phyloP scores from a whole-genome alignment of 2,329 filamentous ascomycete genomes.

The Clonostachys rhizophaga region DNA sequence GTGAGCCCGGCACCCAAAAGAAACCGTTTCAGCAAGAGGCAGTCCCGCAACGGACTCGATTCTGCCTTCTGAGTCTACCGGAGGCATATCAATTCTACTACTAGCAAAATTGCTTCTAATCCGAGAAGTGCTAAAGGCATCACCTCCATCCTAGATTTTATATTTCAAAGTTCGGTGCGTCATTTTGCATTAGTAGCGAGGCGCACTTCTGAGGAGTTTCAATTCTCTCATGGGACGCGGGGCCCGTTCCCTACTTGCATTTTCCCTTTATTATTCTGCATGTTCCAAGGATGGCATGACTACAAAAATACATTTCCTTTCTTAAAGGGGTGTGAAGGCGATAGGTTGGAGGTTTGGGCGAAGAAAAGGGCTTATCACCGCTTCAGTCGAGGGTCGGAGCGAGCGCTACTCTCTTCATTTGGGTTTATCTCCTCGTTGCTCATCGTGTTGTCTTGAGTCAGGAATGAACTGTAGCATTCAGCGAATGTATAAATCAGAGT shows the following conservation, averaged over 20 bases:
- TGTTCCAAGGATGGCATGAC: too few relatives aligned
- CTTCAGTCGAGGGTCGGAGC: too few relatives aligned
- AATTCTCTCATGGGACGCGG: conserved; percentile 11
- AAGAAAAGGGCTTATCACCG: too few relatives aligned
- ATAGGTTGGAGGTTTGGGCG: too few relatives aligned
- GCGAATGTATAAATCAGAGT: too few relatives aligned
- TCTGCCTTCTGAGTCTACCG: conserved; percentile 63
- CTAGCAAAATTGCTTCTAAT: not conserved
- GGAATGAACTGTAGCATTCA: too few relatives aligned
- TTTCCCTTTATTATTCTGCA: not conserved
- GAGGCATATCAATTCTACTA: not conserved
- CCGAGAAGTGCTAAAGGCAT: not conserved
- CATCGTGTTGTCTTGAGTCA: too few relatives aligned
- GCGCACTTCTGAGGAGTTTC: conserved; percentile 20
- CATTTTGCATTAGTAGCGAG: conserved; percentile 24
- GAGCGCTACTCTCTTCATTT: too few relatives aligned
- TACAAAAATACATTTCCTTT: too few relatives aligned
- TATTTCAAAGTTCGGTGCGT: conserved; percentile 5
- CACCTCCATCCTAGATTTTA: not conserved
- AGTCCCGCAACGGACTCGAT: conserved; percentile 90
- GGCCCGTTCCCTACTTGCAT: conserved; percentile 5
- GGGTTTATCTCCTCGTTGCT: too few relatives aligned
- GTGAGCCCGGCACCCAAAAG: conserved; percentile 37
- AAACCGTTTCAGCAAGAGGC: conserved; percentile 81
- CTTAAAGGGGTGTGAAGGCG: too few relatives aligned